Percentiles rank a stretch among this genome's conserved stretches.
phyloP scores from a whole-genome alignment of 1,139 yeast genomes.

The Suhomyces choctaworum region DNA sequence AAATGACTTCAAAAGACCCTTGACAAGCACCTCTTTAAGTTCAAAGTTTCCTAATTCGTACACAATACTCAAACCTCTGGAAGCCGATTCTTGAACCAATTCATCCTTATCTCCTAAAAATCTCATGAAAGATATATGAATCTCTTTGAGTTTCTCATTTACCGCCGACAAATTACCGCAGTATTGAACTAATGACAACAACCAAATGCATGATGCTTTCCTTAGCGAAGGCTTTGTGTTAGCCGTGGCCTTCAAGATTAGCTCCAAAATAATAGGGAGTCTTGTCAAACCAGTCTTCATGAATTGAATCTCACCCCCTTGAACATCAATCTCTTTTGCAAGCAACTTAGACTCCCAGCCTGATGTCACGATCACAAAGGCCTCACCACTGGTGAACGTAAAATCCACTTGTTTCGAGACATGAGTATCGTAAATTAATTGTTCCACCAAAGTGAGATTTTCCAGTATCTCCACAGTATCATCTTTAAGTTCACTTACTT shows the following conservation, averaged over 20 bases:
- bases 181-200: slow-evolving; percentile 75
- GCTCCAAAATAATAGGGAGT: slow-evolving; percentile 40
- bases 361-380: slow-evolving; percentile 64
- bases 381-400: slow-evolving; percentile 82
- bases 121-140: slow-evolving; percentile 73
- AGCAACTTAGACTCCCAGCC: slow-evolving; percentile 76
- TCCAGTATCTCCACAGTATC: slow-evolving; percentile 10
- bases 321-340: slow-evolving; percentile 52
- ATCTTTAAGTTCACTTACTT: slow-evolving; percentile 1
- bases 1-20: slow-evolving; percentile 74
- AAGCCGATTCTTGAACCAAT: slow-evolving; percentile 85
- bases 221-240: slow-evolving; percentile 73
- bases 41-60: slow-evolving; percentile 76
- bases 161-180: slow-evolving; percentile 55
- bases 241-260: slow-evolving; percentile 53
- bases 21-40: slow-evolving; percentile 70
- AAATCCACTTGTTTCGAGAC: slow-evolving; percentile 70
- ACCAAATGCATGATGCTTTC: slow-evolving; percentile 83
- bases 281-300: slow-evolving; percentile 26
- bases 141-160: slow-evolving; percentile 46
- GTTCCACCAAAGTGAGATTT: slow-evolving; percentile 37
- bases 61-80: slow-evolving; percentile 79
- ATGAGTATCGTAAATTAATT: slow-evolving; percentile 57
- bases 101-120: slow-evolving; percentile 81
- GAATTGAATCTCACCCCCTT: slow-evolving; percentile 25